These are phyloP conservation scores for Calonectria montana DNA, from an alignment of 2,329 filamentous ascomycete species.

Conservation along the genomic window DNA sequence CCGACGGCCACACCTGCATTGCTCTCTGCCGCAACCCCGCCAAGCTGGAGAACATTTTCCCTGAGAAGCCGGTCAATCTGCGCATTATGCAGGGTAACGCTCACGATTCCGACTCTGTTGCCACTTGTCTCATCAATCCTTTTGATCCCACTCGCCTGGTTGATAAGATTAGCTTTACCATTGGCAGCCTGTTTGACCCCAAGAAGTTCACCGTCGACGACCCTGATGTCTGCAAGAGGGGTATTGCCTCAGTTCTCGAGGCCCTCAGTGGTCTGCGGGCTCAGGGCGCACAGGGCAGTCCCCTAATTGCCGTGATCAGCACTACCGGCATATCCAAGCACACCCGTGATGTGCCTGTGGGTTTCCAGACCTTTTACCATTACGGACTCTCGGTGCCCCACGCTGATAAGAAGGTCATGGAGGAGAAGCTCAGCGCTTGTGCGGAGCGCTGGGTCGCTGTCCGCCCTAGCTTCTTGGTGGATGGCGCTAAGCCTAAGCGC, in stretches of 20 bases:
- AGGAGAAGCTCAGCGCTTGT: constrained; percentile 43
- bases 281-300: constrained; percentile 38
- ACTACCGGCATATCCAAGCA: constrained; percentile 54
- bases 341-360: constrained; percentile 48
- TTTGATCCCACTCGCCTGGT: constrained; percentile 42
- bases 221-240: constrained; percentile 54
- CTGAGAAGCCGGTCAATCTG: constrained; percentile 45
- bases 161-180: constrained; percentile 52
- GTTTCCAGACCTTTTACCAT: constrained; percentile 57
- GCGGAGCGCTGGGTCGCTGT: constrained; percentile 49
- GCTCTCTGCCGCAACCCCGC: constrained; percentile 54
- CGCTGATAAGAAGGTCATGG: constrained; percentile 60
- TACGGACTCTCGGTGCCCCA: constrained; percentile 55
- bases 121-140: constrained; percentile 44
- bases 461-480: constrained; percentile 50
- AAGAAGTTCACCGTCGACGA: constrained; percentile 47
- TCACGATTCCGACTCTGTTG: constrained; percentile 46
- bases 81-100: constrained; percentile 52
- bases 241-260: constrained; percentile 48
- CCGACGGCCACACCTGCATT: constrained; percentile 50
- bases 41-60: constrained; percentile 51
- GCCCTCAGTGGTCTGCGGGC: constrained; percentile 43
- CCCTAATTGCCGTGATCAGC: constrained; percentile 52
- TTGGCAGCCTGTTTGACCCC: constrained; percentile 48
- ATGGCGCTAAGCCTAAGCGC: constrained; percentile 35